Percentiles rank a stretch among this genome's conserved stretches.
These are phyloP conservation scores for Gymnopus androsaceus DNA, from an alignment of 1,284 basidiomycete species.

Conservation along the genomic window DNA sequence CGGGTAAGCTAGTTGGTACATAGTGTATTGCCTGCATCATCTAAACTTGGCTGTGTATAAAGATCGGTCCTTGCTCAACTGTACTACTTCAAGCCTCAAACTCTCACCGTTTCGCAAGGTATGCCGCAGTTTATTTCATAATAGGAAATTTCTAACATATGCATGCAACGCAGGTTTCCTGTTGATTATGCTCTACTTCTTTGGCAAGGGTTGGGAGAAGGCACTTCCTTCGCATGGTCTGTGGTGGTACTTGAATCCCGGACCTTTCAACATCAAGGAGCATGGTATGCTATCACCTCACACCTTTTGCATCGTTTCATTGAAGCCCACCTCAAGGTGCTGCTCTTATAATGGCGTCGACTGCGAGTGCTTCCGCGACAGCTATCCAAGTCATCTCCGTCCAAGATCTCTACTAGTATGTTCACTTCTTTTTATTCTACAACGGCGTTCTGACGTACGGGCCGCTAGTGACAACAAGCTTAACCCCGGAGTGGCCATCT, in stretches of 20 bases:
- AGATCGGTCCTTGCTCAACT: constrained; percentile 21
- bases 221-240: constrained; percentile 18
- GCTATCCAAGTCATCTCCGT: constrained; percentile 40
- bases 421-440: background rate
- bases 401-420: constrained; percentile 35
- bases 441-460: background rate
- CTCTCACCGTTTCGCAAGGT: constrained; percentile 20
- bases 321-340: no score
- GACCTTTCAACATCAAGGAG: constrained; percentile 14
- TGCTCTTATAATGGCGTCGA: constrained; percentile 37
- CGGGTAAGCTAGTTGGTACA: constrained; percentile 13
- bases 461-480: constrained; percentile 30
- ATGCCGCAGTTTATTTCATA: background rate
- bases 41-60: background rate
- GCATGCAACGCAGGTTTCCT: constrained; percentile 15
- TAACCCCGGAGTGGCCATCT: constrained; percentile 35
- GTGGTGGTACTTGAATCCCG: constrained; percentile 19
- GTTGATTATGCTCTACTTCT: constrained; percentile 20
- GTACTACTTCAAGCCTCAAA: constrained; percentile 24
- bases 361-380: constrained; percentile 34
- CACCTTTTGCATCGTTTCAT: no score
- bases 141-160: no score
- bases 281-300: background rate
- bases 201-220: constrained; percentile 18
- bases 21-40: background rate